These are phyloP conservation scores for Macrophomina tecta DNA, from an alignment of 2,329 filamentous ascomycete species.

Conservation along the genomic window DNA sequence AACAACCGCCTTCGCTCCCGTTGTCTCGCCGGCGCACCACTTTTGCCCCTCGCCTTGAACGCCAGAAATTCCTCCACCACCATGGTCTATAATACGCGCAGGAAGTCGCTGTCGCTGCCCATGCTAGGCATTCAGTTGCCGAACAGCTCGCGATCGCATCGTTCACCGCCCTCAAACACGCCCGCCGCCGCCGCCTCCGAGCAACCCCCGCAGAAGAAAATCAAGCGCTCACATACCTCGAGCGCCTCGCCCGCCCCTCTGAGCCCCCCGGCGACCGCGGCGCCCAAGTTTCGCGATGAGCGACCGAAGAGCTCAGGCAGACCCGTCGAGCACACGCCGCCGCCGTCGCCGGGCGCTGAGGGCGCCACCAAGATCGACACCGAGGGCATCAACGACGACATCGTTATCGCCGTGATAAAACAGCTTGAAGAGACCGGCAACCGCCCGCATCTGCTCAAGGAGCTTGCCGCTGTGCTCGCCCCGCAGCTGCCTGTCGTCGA, in stretches of 20 bases:
- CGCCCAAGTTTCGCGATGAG: constrained; percentile 55
- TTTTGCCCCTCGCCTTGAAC: constrained; percentile 31
- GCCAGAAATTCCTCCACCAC: constrained; percentile 7
- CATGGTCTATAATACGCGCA: constrained; percentile 96
- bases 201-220: constrained; percentile 62
- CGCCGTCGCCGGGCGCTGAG: constrained; percentile 70
- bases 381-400: constrained; percentile 89
- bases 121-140: constrained; percentile 90
- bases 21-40: constrained; percentile 32
- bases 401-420: constrained; percentile 87
- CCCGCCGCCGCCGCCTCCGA: constrained; percentile 46
- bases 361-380: constrained; percentile 70
- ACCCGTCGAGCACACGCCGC: constrained; percentile 74
- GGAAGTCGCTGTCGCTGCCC: constrained; percentile 91
- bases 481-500: constrained; percentile 81
- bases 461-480: constrained; percentile 81
- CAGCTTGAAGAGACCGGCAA: constrained; percentile 91
- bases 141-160: constrained; percentile 60
- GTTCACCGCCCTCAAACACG: constrained; percentile 67
- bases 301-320: constrained; percentile 54
- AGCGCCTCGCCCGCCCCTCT: constrained; percentile 47
- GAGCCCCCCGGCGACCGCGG: constrained; percentile 52
- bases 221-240: constrained; percentile 76
- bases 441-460: constrained; percentile 91
- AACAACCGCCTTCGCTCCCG: constrained; percentile 17